phyloP scores from a whole-genome alignment of 306 rosid genomes.

The Aeschynomene evenia region DNA sequence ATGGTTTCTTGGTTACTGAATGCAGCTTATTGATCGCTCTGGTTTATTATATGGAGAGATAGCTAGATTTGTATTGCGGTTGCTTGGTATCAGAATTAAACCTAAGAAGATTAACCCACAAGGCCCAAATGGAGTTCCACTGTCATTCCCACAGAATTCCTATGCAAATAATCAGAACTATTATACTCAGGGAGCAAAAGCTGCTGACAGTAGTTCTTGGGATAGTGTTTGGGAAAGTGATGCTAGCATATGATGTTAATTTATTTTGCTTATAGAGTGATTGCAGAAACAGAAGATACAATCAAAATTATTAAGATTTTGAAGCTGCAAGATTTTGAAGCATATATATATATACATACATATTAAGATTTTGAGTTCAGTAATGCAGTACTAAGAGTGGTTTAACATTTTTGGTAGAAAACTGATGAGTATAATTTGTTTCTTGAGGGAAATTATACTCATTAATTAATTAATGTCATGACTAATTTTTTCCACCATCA shows the following conservation, averaged over 20 bases:
- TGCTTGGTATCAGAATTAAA: constrained; percentile 66
- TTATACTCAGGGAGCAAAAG: constrained; percentile 46
- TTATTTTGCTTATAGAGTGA: background rate
- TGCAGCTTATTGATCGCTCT: constrained; percentile 80
- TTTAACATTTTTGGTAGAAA: too few relatives aligned
- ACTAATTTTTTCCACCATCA: too few relatives aligned
- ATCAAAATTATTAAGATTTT: background rate
- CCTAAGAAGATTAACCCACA: constrained; percentile 42
- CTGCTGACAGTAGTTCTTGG: constrained; percentile 61
- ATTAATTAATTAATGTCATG: too few relatives aligned
- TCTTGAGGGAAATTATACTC: too few relatives aligned
- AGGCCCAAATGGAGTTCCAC: constrained; percentile 55
- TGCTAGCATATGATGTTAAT: constrained; percentile 12
- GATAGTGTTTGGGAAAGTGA: constrained; percentile 71
- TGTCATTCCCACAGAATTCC: constrained; percentile 38
- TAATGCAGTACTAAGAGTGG: background rate
- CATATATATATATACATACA: too few relatives aligned
- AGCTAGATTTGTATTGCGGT: constrained; percentile 70
- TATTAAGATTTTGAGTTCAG: background rate
- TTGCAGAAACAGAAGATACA: background rate
- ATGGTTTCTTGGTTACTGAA: constrained; percentile 7
- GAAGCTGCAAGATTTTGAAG: background rate
- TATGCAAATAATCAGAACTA: constrained; percentile 45
- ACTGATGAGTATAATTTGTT: too few relatives aligned
- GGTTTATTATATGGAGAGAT: constrained; percentile 81